Base-by-base conservation (phyloP, 1,284 basidiomycete genomes). In the Trametes pubescens region DNA sequence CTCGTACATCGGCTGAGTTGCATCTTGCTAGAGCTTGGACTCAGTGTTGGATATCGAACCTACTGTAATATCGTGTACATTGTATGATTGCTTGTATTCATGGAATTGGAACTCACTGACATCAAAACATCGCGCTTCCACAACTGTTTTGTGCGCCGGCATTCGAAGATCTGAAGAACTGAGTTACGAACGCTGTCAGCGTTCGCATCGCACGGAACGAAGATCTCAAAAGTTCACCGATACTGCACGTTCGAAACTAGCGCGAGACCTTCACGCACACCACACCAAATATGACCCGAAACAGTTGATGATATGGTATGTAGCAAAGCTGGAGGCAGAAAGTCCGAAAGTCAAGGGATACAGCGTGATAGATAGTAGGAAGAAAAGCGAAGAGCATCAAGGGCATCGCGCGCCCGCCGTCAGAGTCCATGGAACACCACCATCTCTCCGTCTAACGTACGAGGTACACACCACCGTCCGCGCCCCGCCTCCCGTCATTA, bases 261-360 rank as follows among this genome's bases (percentile, higher is more conserved):
- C n/a, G n/a, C n/a, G n/a, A n/a, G n/a, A 21, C 6, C 18, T 26
- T 43, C 21, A 40, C 18, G 18, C 37, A 32, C 3, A 34, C 24
- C 37, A 8, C 52, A 53, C 16, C 4, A n/a, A 9, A 18, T 2
- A 16, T 24, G 16, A 29, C 24, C 52, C 32, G 22, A 34, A 38
- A n/a, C 57, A 59, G 37, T 14, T 37, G n/a, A 24, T 24, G 22
- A 51, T 48, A 61, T 29, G 44, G 59, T 61, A 55, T 40, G 59
- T 32, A 34, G 57, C 37, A 59, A 29, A n/a, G 22, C 22, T 53
- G 29, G 10, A 10, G 32, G 29, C 29, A 32, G 21, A 43, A 61
- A 44, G 59, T 61, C 59, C 59, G 59, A 48, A 32, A 32, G 29
- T 54, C 59, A 55, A 59, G 46, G 44, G 52, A 55, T 61, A 61